Evolutionary conservation across 768 basidiomycete species (phyloP), one percentile per base, ranked within the genome.

Genomic region (Pleurotus platypus): DNA sequence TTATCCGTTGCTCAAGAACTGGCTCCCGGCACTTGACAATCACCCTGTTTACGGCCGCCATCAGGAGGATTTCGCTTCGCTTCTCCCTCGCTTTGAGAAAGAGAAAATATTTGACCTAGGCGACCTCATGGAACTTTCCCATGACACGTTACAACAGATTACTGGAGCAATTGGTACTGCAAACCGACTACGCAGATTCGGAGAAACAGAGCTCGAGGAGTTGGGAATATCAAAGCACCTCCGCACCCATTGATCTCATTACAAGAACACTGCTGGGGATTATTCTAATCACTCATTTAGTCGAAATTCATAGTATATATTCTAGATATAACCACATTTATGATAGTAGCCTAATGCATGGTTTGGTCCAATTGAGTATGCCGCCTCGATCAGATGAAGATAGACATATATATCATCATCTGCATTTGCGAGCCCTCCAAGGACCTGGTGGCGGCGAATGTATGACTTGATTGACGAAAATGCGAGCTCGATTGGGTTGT

Each of bases 381-480:
- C 61, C 4, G 63, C 67, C 11, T 63, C 46, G 6, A 58, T 24
- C 9, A 71, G 46, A 12, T 57, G 50, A 16, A 61, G 8, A 54
- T 66, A 67, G 4, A 68, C 61, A 26, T 26, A 26, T 26, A 26
- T 26, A 26, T 26, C 26, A 26, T 26, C 26, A 26, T 26, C 26
- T 49, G 67, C 57, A 12, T 48, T 45, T 4, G 48, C 49, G n/a
- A 63, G 50, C 12, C 58, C 60, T 1, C 67, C 59, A 26, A 63
- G 56, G 46, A 47, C 16, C 15, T 43, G 43, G 12, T 59, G 27
- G 6, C 55, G 47, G 1, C 63, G 56, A 2, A 69, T 56, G 49
- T 61, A 59, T 5, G 64, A 55, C 38, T 70, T 69, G 57, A 70
- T 68, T 2, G 60, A 49, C 0, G 64, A 71, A 43, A 70, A 69